Conservation (phyloP, 805 yeast species). For the Saccharomycopsis oosterbeekiorum region DNA sequence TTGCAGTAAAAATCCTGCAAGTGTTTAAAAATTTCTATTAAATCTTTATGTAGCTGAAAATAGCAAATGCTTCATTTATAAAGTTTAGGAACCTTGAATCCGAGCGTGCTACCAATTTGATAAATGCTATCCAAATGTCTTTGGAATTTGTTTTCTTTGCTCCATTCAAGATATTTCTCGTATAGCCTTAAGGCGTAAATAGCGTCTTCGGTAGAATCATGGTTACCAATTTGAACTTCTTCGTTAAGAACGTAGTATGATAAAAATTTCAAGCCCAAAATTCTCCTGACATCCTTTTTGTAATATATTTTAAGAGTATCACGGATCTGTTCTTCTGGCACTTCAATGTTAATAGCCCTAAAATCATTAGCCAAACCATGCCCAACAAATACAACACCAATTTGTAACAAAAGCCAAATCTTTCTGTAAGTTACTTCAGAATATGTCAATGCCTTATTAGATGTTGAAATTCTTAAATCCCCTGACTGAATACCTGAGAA, state of each 20-base stretch:
- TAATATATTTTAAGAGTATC: constrained; percentile 81
- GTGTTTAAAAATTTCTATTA: neutral
- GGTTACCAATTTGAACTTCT: constrained; percentile 84
- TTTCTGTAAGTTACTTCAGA: constrained; percentile 78
- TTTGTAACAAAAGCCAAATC: constrained; percentile 79
- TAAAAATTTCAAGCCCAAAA: constrained; percentile 73
- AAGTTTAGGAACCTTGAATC: constrained; percentile 40
- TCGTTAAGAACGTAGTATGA: constrained; percentile 69
- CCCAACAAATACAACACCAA: constrained; percentile 90
- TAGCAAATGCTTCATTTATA: neutral
- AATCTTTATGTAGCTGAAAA: neutral
- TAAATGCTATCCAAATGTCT: constrained; percentile 56
- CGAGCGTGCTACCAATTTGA: constrained; percentile 50
- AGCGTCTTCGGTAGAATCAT: constrained; percentile 97
- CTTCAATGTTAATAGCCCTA: constrained; percentile 83
- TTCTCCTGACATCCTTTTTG: constrained; percentile 64
- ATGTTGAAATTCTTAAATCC: constrained; percentile 64
- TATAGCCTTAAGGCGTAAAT: constrained; percentile 72
- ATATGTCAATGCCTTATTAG: constrained; percentile 63
- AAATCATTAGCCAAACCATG: constrained; percentile 90
- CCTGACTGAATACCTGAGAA: constrained; percentile 93
- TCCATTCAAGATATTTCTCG: constrained; percentile 57
- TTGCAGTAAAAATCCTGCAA: too few relatives aligned
- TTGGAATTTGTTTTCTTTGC: constrained; percentile 49
- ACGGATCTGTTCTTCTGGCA: constrained; percentile 75